A percentile compares a stretch with the other conserved stretches of the same genome.
These are phyloP conservation scores for Groenewaldozyma sp. DNA, from an alignment of 1,139 yeast species.

Conservation along the genomic window DNA sequence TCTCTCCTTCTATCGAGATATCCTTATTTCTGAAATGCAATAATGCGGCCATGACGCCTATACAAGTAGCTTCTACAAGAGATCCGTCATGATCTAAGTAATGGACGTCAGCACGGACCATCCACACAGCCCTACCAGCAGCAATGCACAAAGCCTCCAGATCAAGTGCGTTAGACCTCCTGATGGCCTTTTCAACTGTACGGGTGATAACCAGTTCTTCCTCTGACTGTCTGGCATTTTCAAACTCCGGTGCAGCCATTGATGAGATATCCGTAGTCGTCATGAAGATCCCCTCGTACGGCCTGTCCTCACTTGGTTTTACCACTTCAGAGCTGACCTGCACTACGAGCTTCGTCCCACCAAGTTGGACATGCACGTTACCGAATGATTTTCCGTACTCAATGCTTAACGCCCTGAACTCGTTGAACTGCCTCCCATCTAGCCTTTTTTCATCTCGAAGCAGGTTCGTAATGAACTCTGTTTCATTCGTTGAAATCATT, in stretches of 20 bases:
- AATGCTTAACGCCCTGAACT: constrained; percentile 56
- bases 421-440: constrained; percentile 59
- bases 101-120: constrained; percentile 79
- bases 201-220: constrained; percentile 75
- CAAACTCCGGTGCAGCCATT: constrained; percentile 82
- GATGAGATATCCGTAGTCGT: constrained; percentile 83
- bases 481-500: constrained; percentile 53
- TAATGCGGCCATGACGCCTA: constrained; percentile 82
- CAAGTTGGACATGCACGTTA: constrained; percentile 67
- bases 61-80: constrained; percentile 78
- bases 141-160: constrained; percentile 82
- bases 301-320: constrained; percentile 81
- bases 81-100: constrained; percentile 89
- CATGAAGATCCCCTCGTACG: constrained; percentile 82
- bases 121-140: constrained; percentile 90
- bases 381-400: constrained; percentile 67
- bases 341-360: constrained; percentile 62
- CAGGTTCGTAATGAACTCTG: constrained; percentile 50
- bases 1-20: constrained; percentile 62
- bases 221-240: constrained; percentile 58
- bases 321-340: constrained; percentile 74
- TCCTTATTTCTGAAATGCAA: constrained; percentile 81
- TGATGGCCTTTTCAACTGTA: constrained; percentile 80
- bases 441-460: constrained; percentile 51
- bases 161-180: constrained; percentile 85